phyloP scores from a whole-genome alignment of 306 rosid genomes.

The Acacia acuminata region DNA sequence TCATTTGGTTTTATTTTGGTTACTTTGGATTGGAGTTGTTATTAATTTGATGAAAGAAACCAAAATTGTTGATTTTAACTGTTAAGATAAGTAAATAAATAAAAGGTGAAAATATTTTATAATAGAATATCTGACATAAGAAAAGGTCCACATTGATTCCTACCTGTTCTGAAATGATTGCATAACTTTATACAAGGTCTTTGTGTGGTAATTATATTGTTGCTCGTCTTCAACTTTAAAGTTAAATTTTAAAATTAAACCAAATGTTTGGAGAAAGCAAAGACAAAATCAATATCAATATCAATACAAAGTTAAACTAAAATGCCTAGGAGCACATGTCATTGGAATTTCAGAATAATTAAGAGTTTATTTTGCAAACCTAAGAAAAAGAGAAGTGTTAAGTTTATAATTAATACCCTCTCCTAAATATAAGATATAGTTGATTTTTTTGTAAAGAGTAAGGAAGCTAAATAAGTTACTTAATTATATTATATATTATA shows the following conservation, averaged over 20 bases:
- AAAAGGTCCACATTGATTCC: background rate
- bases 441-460: too few relatives aligned
- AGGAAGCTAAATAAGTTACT: too few relatives aligned
- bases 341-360: too few relatives aligned
- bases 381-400: too few relatives aligned
- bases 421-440: too few relatives aligned
- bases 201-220: too few relatives aligned
- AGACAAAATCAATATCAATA: background rate
- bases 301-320: background rate
- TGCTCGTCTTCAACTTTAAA: background rate
- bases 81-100: background rate
- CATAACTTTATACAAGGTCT: background rate
- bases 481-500: too few relatives aligned
- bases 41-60: background rate
- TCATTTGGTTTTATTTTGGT: background rate
- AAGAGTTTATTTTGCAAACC: too few relatives aligned
- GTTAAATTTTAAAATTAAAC: background rate
- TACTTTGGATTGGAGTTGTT: background rate
- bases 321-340: background rate
- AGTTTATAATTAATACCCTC: too few relatives aligned
- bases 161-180: background rate
- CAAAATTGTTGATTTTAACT: background rate
- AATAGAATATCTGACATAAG: background rate
- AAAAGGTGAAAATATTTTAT: background rate
- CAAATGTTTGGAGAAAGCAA: background rate